Percentiles rank a stretch among this genome's conserved stretches.
Evolutionary conservation across 192 early-diverging fungal genomes (phyloP).

Genomic region (Linnemannia hyalina): DNA sequence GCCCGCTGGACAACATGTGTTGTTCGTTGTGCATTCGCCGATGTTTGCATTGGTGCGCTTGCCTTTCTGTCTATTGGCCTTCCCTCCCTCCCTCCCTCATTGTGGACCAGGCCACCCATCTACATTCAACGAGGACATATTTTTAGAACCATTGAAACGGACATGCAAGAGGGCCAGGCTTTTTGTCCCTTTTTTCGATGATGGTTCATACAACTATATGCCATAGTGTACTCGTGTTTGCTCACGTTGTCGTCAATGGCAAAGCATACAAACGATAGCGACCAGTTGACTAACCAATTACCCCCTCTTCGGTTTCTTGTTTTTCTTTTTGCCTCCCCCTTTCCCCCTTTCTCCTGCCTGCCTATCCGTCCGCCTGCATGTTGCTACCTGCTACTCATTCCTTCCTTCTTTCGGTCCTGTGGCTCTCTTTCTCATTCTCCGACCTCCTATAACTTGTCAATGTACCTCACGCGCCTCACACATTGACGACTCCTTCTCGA

Average conservation of each 20-base stretch:
- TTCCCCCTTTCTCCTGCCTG: background rate
- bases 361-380: background rate
- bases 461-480: background rate
- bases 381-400: background rate
- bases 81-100: background rate
- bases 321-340: background rate
- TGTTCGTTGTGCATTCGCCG: background rate
- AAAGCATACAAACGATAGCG: background rate
- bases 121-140: background rate
- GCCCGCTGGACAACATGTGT: background rate
- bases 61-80: background rate
- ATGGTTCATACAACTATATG: constrained; percentile 11
- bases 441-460: background rate
- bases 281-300: background rate
- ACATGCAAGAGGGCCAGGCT: constrained; percentile 2
- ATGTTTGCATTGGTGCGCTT: background rate
- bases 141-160: constrained; percentile 1
- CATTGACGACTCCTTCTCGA: background rate
- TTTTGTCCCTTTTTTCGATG: background rate
- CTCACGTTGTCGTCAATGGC: background rate
- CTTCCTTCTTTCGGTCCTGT: background rate
- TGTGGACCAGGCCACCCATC: background rate
- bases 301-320: background rate
- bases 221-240: background rate
- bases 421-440: background rate